A percentile compares a stretch with the other conserved stretches of the same genome.
Evolutionary conservation across 2,329 filamentous ascomycete species (phyloP).

Genomic region (Fusarium caatingaense): DNA sequence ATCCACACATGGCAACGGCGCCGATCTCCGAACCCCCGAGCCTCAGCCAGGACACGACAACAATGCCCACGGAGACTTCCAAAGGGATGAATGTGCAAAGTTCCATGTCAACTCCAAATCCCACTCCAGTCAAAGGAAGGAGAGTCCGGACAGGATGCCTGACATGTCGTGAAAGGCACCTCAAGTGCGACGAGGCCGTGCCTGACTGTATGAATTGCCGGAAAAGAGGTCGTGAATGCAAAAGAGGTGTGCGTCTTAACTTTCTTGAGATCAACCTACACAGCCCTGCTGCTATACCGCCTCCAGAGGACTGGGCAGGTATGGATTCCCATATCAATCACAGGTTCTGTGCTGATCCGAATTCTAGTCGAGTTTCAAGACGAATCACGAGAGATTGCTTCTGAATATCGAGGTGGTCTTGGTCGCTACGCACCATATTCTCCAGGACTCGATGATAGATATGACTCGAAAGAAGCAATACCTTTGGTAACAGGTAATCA

Average conservation of each 20-base stretch:
- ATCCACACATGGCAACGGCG: slow-evolving; percentile 9
- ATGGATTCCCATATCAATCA: slow-evolving; percentile 6
- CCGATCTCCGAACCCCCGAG: slow-evolving; percentile 23
- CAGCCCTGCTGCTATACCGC: slow-evolving; percentile 65
- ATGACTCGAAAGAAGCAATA: background rate
- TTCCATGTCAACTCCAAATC: slow-evolving; percentile 17
- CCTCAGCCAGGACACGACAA: slow-evolving; percentile 9
- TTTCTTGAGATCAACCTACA: slow-evolving; percentile 88
- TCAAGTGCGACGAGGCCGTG: slow-evolving; percentile 86
- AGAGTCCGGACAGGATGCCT: slow-evolving; percentile 90
- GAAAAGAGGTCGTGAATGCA: slow-evolving; percentile 87
- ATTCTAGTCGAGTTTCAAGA: slow-evolving; percentile 79
- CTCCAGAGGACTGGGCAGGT: slow-evolving; percentile 43
- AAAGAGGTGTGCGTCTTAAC: slow-evolving; percentile 86
- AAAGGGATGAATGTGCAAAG: slow-evolving; percentile 26
- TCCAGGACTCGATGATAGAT: background rate
- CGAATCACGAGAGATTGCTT: slow-evolving; percentile 89
- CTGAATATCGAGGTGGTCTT: slow-evolving; percentile 85
- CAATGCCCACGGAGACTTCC: slow-evolving; percentile 15
- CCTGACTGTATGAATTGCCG: slow-evolving; percentile 80
- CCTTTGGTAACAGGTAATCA: background rate
- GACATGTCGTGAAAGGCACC: slow-evolving; percentile 87
- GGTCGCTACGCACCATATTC: slow-evolving; percentile 71
- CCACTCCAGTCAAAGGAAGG: slow-evolving; percentile 62
- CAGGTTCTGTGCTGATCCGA: slow-evolving; percentile 18